phyloP scores from a whole-genome alignment of 2,329 filamentous ascomycete species.

The Curvularia eragrostidis region DNA sequence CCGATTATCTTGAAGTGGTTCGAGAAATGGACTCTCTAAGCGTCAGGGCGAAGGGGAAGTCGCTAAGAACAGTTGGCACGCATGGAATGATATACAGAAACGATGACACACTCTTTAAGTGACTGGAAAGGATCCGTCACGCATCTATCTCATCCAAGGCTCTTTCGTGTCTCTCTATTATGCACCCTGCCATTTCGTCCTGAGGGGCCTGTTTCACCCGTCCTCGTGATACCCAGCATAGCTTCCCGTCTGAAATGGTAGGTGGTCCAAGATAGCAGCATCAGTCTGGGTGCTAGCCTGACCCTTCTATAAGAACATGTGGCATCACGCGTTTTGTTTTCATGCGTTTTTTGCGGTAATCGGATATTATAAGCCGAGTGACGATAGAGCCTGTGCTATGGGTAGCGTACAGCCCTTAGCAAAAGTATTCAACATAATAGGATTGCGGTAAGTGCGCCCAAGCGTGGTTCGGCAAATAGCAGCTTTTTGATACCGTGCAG shows the following conservation, averaged over 20 bases:
- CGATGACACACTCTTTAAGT: too few relatives aligned
- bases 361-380: background rate
- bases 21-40: constrained; percentile 33
- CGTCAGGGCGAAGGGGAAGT: background rate
- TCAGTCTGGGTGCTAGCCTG: background rate
- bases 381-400: too few relatives aligned
- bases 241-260: background rate
- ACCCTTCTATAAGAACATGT: background rate
- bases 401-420: too few relatives aligned
- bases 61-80: too few relatives aligned
- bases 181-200: too few relatives aligned
- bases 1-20: constrained; percentile 45
- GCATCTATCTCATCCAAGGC: background rate
- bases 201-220: too few relatives aligned
- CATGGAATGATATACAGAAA: background rate
- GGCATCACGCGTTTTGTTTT: background rate
- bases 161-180: too few relatives aligned
- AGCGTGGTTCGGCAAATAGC: too few relatives aligned
- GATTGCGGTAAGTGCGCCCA: too few relatives aligned
- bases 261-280: background rate
- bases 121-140: background rate
- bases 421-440: too few relatives aligned
- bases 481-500: too few relatives aligned
- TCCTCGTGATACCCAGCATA: background rate
- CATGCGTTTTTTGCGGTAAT: background rate